phyloP scores from a whole-genome alignment of 2,329 filamentous ascomycete genomes.

The Apiospora pterosperma region DNA sequence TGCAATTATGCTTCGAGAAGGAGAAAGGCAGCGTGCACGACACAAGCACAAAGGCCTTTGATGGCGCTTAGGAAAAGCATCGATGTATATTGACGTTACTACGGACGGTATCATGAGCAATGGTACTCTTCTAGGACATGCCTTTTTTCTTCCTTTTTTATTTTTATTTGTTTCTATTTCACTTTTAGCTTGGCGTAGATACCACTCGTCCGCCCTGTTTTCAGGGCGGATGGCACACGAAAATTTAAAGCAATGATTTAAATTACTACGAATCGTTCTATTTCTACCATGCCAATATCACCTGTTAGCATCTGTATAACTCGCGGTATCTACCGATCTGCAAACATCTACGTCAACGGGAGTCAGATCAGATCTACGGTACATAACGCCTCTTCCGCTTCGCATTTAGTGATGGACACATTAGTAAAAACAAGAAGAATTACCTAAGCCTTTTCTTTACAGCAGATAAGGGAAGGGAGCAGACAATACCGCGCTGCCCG shows the following conservation, averaged over 20 bases:
- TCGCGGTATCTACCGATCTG: background rate
- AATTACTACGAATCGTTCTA: background rate
- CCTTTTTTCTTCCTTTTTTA: background rate
- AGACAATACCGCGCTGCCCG: no score
- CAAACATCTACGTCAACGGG: background rate
- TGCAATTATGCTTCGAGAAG: no score
- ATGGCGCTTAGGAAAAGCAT: background rate
- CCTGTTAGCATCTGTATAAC: no score
- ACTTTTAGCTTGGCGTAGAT: conserved; percentile 16
- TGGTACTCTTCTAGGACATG: background rate
- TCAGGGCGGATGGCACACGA: conserved; percentile 23
- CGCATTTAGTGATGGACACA: background rate
- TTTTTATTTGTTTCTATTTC: background rate
- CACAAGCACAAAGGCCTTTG: background rate
- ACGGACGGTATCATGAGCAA: background rate
- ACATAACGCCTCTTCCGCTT: background rate
- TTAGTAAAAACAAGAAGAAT: background rate
- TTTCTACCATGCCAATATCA: no score
- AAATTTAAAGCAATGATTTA: conserved; percentile 22
- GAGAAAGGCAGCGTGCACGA: background rate
- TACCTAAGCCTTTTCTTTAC: background rate
- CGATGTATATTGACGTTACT: background rate
- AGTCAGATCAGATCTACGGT: background rate
- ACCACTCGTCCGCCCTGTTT: conserved; percentile 21
- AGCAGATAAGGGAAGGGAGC: no score